Evolutionary conservation across 2,329 filamentous ascomycete species (phyloP), one percentile per base, ranked within the genome.

Genomic region (Xylaria digitata): DNA sequence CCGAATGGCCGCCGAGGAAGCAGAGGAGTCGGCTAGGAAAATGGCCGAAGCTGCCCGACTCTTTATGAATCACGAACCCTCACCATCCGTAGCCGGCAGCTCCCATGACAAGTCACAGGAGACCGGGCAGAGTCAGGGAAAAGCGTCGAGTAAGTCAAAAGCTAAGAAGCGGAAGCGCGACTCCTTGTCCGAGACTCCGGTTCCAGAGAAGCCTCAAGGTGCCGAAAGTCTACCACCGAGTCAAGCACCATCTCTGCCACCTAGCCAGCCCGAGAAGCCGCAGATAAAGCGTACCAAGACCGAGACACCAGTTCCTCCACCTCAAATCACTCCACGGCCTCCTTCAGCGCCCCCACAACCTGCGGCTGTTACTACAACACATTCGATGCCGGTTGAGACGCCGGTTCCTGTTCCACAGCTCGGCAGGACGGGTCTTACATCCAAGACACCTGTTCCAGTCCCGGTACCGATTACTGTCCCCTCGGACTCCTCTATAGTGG

Each of bases 1-100:
- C 13, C 87, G 87, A 70, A 81, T 85, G 71, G 88, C 88, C 1
- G 87, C 86, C 1, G 86, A 89, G 68, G 88, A 90, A 74, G 88
- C 87, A 17, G 85, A 87, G 73, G 84, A 86, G 71, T 86, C 85
- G 8, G 84, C 83, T 17, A 80, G 83, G 17, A 86, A 85, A 74
- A 83, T 87, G 80, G 79, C 80, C 8, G 82, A 84, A 71, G 78
- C 81, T 63, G 84, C 83, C 30, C 80, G 83, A 59, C 77, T 85
- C 69, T 80, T 84, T 65, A 80, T 79, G 32, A 75, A 74, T 61
- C 75, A 73, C 34, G 76, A 78, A 61, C 76, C 71, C 65, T 80
- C 68, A 72, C 80, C 76, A 63, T 76, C 75, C 32, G 72, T 73
- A 26, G 69, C 75, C 7, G 75, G 73, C 37, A 75, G 71, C 57